Percentiles rank a stretch among this genome's conserved stretches.
Evolutionary conservation across 768 basidiomycete species (phyloP).

Genomic region (Hirschioporus abietinus): DNA sequence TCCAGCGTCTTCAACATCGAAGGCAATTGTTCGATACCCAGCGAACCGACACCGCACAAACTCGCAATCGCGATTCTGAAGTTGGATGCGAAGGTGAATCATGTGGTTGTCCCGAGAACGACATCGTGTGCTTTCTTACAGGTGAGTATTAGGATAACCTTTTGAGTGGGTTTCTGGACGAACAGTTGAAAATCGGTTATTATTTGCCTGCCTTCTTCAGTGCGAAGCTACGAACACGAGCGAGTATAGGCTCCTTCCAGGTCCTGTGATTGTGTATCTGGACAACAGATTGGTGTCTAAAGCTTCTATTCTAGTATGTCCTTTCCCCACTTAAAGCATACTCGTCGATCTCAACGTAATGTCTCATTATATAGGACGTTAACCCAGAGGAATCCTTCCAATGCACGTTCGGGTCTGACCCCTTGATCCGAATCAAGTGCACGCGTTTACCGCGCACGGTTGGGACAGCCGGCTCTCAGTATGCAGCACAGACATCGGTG

Average conservation of each 20-base stretch:
- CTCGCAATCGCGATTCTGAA: slow-evolving; percentile 20
- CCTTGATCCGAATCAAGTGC: slow-evolving; percentile 30
- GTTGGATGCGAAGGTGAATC: slow-evolving; percentile 19
- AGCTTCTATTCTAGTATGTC: slow-evolving; percentile 17
- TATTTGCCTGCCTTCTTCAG: slow-evolving; percentile 12
- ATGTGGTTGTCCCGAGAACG: slow-evolving; percentile 19
- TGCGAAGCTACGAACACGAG: slow-evolving; percentile 24
- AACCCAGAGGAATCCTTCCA: slow-evolving; percentile 45
- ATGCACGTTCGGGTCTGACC: slow-evolving; percentile 45
- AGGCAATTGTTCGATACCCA: slow-evolving; percentile 45
- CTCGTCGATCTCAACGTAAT: not conserved
- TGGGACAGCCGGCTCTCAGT: slow-evolving; percentile 33
- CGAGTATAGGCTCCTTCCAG: slow-evolving; percentile 21
- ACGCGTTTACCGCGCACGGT: slow-evolving; percentile 41
- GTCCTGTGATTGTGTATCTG: slow-evolving; percentile 23
- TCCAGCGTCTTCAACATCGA: slow-evolving; percentile 47
- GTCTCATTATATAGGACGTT: slow-evolving; percentile 32
- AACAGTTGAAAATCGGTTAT: not conserved
- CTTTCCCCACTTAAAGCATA: not conserved
- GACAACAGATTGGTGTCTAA: slow-evolving; percentile 26
- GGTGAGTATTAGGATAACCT: slow-evolving; percentile 23
- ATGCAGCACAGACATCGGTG: slow-evolving; percentile 33
- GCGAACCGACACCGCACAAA: slow-evolving; percentile 47
- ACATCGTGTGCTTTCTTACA: slow-evolving; percentile 29
- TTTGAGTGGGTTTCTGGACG: too few species aligned